These are phyloP conservation scores for Rhytidiadelphus loreus DNA, from an alignment of 225 moss, liverwort and hornwort genomes.

Conservation along the genomic window DNA sequence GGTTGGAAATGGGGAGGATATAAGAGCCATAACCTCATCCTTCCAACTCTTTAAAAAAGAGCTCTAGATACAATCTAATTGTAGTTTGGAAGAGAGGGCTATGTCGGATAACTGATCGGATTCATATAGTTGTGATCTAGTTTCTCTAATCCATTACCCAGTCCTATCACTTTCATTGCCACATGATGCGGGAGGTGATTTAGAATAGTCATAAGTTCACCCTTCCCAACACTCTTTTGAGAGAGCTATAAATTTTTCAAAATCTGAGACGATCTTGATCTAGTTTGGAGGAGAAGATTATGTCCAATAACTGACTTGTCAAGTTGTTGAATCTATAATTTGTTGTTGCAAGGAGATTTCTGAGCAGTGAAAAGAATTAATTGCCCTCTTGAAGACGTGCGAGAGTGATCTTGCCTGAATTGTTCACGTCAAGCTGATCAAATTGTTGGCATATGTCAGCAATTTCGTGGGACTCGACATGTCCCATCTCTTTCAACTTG, in stretches of 20 bases:
- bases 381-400: slow-evolving; percentile 54
- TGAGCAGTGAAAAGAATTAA: neutral
- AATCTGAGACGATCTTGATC: neutral
- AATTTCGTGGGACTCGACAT: slow-evolving; percentile 24
- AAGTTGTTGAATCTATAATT: neutral
- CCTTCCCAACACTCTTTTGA: neutral
- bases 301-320: neutral
- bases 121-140: neutral
- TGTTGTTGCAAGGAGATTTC: neutral
- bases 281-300: neutral
- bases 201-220: neutral
- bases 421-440: slow-evolving; percentile 43
- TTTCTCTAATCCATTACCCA: too few species aligned
- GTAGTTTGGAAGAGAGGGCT: neutral
- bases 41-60: neutral
- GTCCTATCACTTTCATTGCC: neutral
- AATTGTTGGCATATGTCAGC: slow-evolving; percentile 52
- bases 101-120: neutral
- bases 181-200: neutral
- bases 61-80: neutral
- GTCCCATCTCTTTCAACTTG: slow-evolving; percentile 78
- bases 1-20: neutral
- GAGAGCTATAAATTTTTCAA: neutral
- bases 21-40: neutral
- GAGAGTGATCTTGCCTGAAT: slow-evolving; percentile 60